Evolutionary conservation across 139 green algal species (phyloP), one percentile per base, ranked within the genome.

Genomic region (Parachlorella kessleri): DNA sequence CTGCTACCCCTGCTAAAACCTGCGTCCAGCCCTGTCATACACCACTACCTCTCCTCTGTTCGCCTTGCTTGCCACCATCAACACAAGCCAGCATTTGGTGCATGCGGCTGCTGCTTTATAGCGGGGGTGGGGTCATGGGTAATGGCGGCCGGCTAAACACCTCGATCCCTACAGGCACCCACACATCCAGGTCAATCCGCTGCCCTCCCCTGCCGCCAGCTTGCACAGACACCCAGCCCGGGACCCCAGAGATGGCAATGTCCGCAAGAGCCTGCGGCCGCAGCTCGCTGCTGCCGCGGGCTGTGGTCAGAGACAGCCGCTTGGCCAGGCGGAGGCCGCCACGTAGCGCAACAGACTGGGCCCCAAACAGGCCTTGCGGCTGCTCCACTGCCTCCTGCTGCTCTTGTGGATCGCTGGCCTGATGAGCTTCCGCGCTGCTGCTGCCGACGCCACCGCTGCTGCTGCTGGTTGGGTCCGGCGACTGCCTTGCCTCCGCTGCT

Each of bases 61-160:
- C n/a, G n/a, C n/a, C n/a, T n/a, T n/a, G n/a, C n/a, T n/a, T n/a
- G n/a, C n/a, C n/a, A n/a, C n/a, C 23, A 68, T 68, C 24, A 68
- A 68, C 8, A 14, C 28, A 14, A 30, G 63, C 18, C 48, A 28
- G 10, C 48, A 10, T 59, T 10, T 18, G 10, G 10, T 18, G 18
- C 48, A 10, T 59, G 48, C 18, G 10, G 48, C 48, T 59, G 48
- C 48, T 68, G 63, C 24, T 37, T 18, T 59, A 59, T 59, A 18
- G 21, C 63, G 70, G 54, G 24, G 73, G 66, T 14, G 2, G 67
- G n/a, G 67, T 48, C 7, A 85, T 33, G 1, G 95, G 95, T 79
- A 98, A 71, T 5, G 92, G 87, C n/a, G 89, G 85, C 21, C 95
- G 81, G 48, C 92, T 55, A 81, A 96, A 97, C 69, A 96, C 93